Conservation (phyloP, 129 eudicot genomes). For the Tagetes erecta region DNA sequence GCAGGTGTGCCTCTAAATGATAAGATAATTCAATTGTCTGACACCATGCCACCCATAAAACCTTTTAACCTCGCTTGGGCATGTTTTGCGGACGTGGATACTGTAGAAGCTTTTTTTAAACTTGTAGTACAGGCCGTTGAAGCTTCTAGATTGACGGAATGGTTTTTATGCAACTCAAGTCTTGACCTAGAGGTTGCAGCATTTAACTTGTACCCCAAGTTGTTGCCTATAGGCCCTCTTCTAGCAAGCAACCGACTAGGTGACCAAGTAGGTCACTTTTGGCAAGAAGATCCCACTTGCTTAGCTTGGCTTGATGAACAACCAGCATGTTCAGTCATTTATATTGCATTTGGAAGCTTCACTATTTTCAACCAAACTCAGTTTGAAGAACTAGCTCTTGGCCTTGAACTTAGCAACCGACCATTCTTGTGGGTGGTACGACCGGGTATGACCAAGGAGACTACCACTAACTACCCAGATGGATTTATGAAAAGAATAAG, state of each 20-base stretch:
- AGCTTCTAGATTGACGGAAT: constrained; percentile 25
- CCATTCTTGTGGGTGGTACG: constrained; percentile 68
- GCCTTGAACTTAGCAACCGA: constrained; percentile 47
- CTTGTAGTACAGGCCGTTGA: background rate
- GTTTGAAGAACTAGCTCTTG: constrained; percentile 50
- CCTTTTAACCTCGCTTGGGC: constrained; percentile 38
- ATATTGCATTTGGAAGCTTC: constrained; percentile 62
- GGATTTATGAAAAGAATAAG: constrained; percentile 39
- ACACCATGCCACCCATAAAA: constrained; percentile 38
- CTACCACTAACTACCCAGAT: constrained; percentile 24
- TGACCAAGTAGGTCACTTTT: constrained; percentile 39
- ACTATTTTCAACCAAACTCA: constrained; percentile 42
- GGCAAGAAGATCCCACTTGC: constrained; percentile 57
- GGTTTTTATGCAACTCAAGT: constrained; percentile 48
- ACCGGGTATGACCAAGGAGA: constrained; percentile 33
- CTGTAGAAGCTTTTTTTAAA: constrained; percentile 20
- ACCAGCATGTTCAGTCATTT: constrained; percentile 42
- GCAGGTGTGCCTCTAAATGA: constrained; percentile 37
- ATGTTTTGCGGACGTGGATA: constrained; percentile 16
- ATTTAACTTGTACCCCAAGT: constrained; percentile 28
- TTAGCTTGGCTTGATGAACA: constrained; percentile 63
- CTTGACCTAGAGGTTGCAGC: constrained; percentile 48
- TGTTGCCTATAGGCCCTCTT: constrained; percentile 51
- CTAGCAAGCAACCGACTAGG: constrained; percentile 48
- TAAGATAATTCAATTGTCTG: constrained; percentile 40